Evolutionary conservation across 352 stramenopile species (phyloP).

Genomic region (Pythium apleroticum): DNA sequence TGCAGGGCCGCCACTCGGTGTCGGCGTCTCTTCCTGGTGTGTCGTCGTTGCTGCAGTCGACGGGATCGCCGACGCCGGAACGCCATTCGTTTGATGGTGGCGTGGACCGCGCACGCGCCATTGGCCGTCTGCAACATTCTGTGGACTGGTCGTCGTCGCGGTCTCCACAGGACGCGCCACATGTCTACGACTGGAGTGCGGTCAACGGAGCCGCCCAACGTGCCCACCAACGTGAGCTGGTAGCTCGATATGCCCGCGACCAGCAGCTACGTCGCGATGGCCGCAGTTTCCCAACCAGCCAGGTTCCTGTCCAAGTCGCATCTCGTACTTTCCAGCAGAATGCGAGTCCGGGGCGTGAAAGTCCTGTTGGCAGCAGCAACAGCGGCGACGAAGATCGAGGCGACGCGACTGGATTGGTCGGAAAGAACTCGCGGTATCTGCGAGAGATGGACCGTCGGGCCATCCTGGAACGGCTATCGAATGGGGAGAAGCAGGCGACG

Average conservation of each 20-base stretch:
- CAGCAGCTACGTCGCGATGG: not conserved
- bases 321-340: not conserved
- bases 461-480: slow-evolving; percentile 50
- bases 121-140: not conserved
- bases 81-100: not conserved
- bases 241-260: not conserved
- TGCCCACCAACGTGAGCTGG: not conserved
- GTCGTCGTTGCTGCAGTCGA: slow-evolving; percentile 14
- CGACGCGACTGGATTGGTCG: not conserved
- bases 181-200: not conserved
- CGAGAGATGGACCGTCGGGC: slow-evolving; percentile 59
- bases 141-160: not conserved
- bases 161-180: not conserved
- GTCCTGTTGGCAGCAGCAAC: slow-evolving; percentile 3
- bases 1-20: not conserved
- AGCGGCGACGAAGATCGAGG: slow-evolving; percentile 11
- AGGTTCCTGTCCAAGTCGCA: not conserved
- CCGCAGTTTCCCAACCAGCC: not conserved
- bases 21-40: slow-evolving; percentile 12
- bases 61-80: slow-evolving; percentile 6
- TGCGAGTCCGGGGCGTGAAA: slow-evolving; percentile 3
- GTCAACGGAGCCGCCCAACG: not conserved
- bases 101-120: not conserved
- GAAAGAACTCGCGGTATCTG: slow-evolving; percentile 56
- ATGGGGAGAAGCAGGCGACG: slow-evolving; percentile 60